Base-by-base conservation (phyloP, 148 eudicot species). In the Polygonum aviculare region DNA sequence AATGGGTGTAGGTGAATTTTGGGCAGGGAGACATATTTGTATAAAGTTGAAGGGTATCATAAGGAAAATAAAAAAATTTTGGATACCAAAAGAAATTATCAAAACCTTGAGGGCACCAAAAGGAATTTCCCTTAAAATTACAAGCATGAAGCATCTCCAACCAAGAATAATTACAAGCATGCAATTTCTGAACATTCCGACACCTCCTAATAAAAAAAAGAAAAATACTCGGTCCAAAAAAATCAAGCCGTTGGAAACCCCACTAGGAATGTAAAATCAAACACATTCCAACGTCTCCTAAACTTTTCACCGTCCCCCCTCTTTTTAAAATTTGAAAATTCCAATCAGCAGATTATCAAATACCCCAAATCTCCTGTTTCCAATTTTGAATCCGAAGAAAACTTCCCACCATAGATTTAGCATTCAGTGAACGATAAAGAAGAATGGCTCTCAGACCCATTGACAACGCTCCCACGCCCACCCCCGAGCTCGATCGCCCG, bases 401-500 rank as follows among this genome's bases (percentile, higher is more conserved):
- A 14, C 21, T 67, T 67, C 72, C 19, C 36, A 12, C 72, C 71
- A 12, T 38, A 35, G 19, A 67, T 14, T 35, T 18, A 67, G 44
- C 21, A 67, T 38, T 35, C 44, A 38, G 19, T 4, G 38, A 67
- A 18, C 44, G n/a, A 35, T 67, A 67, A 35, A 38, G 44, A 11
- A 74, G 39, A 79, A 86, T 90, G 93, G 89, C 91, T 2, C 70
- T 90, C 76, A 84, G 89, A 74, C 71, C 88, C 41, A 83, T 88
- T 40, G 86, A 90, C 76, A 90, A 90, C 55, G 86, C 89, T 41
- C 77, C 85, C 45, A 91, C 90, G 57, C 33, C 81, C 18, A 51
- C 82, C 21, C 73, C 75, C 21, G 93, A 90, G 72, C 82, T 55
- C 14, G 48, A 50, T 22, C 48, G 89, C 60, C 87, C 89, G 62